Evolutionary conservation across 352 stramenopile species (phyloP), one percentile per base, ranked within the genome.

Genomic region (Hyaloperonospora brassicae): DNA sequence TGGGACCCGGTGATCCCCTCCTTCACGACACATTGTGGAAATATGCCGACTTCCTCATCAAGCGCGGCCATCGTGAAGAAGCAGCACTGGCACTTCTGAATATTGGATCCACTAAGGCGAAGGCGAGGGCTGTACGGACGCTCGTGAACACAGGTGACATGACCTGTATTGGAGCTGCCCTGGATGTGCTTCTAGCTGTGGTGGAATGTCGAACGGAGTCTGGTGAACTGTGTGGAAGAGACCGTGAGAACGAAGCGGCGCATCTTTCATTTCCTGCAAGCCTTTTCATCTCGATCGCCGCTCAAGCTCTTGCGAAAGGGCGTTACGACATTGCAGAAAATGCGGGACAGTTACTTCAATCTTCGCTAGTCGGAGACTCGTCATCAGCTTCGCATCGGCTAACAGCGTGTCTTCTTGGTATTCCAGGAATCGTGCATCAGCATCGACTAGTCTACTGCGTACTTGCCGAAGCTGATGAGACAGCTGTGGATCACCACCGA

Each of bases 261-360:
- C 11, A 57, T 30, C 57, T 71, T 17, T 59, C 67, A 10, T 66
- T 83, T 12, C 72, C 72, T 13, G 68, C 47, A 25, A 71, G 53
- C 23, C 64, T 79, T 46, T 68, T 84, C 30, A 50, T 71, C 35
- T 69, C 66, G 25, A 74, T 82, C 38, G 61, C 70, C 14, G 34
- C 50, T 10, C 40, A 50, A n/a, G 62, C 61, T 5, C 14, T 88
- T 6, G 21, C 14, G 6, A 47, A 41, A 1, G 14, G 12, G 10
- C 40, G 42, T 1, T 72, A 73, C 36, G 52, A 52, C 7, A 41
- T 85, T 14, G 72, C 71, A 23, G 57, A 66, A 51, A 53, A 61
- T 62, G 65, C 70, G n/a, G 61, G 47, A 27, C 45, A 41, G 30
- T 55, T 67, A 50, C 50, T 61, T 55, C 56, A 58, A 22, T 61